Conservation (phyloP, 2,329 filamentous ascomycete genomes). For the Cytospora piceicola region DNA sequence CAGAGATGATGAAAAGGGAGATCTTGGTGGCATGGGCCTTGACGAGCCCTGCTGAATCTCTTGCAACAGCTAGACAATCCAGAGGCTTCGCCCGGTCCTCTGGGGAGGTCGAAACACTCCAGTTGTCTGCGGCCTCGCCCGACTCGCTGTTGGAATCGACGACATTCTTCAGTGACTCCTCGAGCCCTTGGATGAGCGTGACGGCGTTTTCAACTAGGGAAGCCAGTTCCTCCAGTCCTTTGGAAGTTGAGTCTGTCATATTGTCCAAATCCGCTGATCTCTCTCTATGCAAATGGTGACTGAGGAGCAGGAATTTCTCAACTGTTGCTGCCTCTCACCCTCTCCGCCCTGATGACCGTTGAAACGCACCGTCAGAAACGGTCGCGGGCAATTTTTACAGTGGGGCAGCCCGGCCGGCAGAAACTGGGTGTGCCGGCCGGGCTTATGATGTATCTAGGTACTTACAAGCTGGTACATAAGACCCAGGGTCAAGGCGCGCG, state of each 20-base stretch:
- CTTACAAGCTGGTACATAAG: neutral
- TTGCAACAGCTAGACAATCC: slow-evolving; percentile 69
- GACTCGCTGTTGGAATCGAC: slow-evolving; percentile 28
- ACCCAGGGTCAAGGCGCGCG: neutral
- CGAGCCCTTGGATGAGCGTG: slow-evolving; percentile 32
- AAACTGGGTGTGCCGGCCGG: neutral
- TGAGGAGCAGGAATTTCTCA: neutral
- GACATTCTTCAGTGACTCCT: slow-evolving; percentile 25
- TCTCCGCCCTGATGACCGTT: neutral
- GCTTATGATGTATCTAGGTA: neutral
- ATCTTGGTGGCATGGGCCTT: slow-evolving; percentile 86
- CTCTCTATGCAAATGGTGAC: neutral
- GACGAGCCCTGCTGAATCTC: slow-evolving; percentile 73
- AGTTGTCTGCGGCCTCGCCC: slow-evolving; percentile 23
- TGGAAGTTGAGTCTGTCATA: slow-evolving; percentile 15
- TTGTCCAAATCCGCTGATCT: neutral
- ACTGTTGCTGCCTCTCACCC: neutral
- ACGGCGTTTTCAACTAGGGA: slow-evolving; percentile 35
- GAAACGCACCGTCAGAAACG: slow-evolving; percentile 13
- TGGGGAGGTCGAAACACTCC: slow-evolving; percentile 27
- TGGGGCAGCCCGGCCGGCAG: slow-evolving; percentile 4
- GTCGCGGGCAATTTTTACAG: slow-evolving; percentile 23
- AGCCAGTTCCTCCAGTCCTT: slow-evolving; percentile 34
- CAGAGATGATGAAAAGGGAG: slow-evolving; percentile 82
- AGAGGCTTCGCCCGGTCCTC: slow-evolving; percentile 36